These are phyloP conservation scores for Ceratocystis diversiconidia DNA, from an alignment of 2,329 filamentous ascomycete genomes.

Conservation along the genomic window DNA sequence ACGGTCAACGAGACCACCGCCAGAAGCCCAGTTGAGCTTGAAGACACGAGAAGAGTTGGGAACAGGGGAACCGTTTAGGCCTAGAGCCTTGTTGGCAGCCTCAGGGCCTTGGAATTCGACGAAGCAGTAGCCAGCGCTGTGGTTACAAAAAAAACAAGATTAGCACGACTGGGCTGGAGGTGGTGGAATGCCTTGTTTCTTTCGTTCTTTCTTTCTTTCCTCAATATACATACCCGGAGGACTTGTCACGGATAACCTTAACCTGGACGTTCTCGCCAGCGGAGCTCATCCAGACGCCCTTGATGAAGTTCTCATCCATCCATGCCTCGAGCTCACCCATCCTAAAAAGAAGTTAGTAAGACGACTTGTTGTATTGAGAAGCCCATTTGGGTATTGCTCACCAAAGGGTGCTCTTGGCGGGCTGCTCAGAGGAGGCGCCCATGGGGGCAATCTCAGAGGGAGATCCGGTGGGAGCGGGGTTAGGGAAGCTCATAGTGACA, in stretches of 20 bases:
- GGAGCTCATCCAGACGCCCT: slow-evolving; percentile 75
- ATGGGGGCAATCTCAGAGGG: slow-evolving; percentile 24
- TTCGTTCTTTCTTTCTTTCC: not conserved
- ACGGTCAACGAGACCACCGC: slow-evolving; percentile 86
- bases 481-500: slow-evolving; percentile 20
- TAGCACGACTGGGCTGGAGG: slow-evolving; percentile 15
- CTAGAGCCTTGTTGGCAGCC: slow-evolving; percentile 81
- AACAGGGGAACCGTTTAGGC: slow-evolving; percentile 74
- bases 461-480: slow-evolving; percentile 18
- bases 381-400: slow-evolving; percentile 23
- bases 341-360: slow-evolving; percentile 36
- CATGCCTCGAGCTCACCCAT: slow-evolving; percentile 98
- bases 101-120: slow-evolving; percentile 78
- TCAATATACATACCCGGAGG: slow-evolving; percentile 60
- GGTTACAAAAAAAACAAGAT: slow-evolving; percentile 14
- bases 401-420: slow-evolving; percentile 46
- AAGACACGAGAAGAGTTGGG: slow-evolving; percentile 90
- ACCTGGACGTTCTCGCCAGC: slow-evolving; percentile 93
- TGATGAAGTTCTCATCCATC: slow-evolving; percentile 99
- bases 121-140: slow-evolving; percentile 94
- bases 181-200: no score
- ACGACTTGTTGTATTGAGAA: not conserved
- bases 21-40: slow-evolving; percentile 99
- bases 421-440: slow-evolving; percentile 28
- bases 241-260: slow-evolving; percentile 99